Conservation (phyloP, 192 early-diverging fungal species). For the Coemansia sp. region DNA sequence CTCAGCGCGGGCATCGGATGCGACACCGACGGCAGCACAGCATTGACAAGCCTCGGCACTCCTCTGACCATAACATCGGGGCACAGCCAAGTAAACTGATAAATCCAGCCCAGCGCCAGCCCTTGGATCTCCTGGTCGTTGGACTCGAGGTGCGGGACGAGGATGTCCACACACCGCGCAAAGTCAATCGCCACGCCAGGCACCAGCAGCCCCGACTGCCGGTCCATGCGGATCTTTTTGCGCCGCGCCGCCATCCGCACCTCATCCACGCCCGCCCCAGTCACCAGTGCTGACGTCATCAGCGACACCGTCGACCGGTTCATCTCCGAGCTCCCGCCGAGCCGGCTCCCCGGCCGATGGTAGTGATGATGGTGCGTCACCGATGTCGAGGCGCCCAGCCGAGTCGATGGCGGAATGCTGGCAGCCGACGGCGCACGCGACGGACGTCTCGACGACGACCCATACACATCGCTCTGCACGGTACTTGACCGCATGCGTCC, state of each 20-base stretch:
- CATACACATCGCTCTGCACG: constrained; percentile 20
- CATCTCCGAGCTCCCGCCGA: not conserved
- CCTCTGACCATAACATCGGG: constrained; percentile 81
- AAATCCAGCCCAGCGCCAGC: constrained; percentile 89
- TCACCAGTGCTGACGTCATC: constrained; percentile 31
- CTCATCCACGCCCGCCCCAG: constrained; percentile 28
- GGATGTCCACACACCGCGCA: constrained; percentile 78
- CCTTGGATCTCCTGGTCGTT: constrained; percentile 87
- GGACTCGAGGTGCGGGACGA: constrained; percentile 73
- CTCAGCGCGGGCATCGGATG: constrained; percentile 69
- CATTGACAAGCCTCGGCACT: constrained; percentile 75
- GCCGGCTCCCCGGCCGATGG: constrained; percentile 5
- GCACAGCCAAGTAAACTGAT: constrained; percentile 82
- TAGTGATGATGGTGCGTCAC: constrained; percentile 1
- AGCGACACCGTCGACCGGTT: constrained; percentile 30
- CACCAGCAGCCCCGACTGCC: constrained; percentile 10
- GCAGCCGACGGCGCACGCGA: constrained; percentile 30
- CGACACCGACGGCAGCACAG: constrained; percentile 83
- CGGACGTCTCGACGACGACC: constrained; percentile 4
- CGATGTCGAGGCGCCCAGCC: not conserved
- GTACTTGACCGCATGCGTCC: constrained; percentile 34
- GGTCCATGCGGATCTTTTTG: constrained; percentile 31
- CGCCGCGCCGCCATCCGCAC: constrained; percentile 46
- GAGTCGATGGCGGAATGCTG: constrained; percentile 5
- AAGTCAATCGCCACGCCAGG: constrained; percentile 65